Conservation (phyloP, 371 early-diverging fungal species). For the Scutellospora calospora region DNA sequence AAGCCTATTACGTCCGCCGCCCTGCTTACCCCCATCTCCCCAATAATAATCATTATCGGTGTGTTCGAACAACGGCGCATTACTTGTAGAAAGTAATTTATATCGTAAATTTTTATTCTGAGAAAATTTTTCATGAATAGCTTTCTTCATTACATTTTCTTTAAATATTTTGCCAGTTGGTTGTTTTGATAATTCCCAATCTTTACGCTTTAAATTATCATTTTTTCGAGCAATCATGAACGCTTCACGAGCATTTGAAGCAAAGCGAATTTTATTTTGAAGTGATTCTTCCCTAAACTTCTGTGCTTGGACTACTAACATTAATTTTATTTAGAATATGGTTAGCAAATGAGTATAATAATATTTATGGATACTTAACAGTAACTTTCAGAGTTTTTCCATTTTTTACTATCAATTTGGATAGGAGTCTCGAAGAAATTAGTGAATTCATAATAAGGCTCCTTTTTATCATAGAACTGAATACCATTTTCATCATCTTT, state of each 20-base stretch:
- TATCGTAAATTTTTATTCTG: background rate
- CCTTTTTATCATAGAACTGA: slow-evolving; percentile 34
- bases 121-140: background rate
- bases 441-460: slow-evolving; percentile 44
- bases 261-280: slow-evolving; percentile 16
- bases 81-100: slow-evolving; percentile 36
- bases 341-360: too few relatives aligned
- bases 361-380: slow-evolving; percentile 18
- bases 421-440: slow-evolving; percentile 18
- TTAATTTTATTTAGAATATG: too few relatives aligned
- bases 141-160: slow-evolving; percentile 9
- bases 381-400: slow-evolving; percentile 38
- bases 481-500: background rate
- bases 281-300: background rate
- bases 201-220: background rate
- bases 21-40: slow-evolving; percentile 37
- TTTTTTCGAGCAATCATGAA: slow-evolving; percentile 25
- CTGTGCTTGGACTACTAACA: slow-evolving; percentile 32
- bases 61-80: slow-evolving; percentile 17
- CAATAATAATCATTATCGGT: slow-evolving; percentile 39
- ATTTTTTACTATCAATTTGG: background rate
- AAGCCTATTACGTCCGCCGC: slow-evolving; percentile 11
- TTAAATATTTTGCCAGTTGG: background rate
- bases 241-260: slow-evolving; percentile 31
- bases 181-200: slow-evolving; percentile 2